Conservation (phyloP, 2,329 filamentous ascomycete species). For the Clarireedia monteithiana region DNA sequence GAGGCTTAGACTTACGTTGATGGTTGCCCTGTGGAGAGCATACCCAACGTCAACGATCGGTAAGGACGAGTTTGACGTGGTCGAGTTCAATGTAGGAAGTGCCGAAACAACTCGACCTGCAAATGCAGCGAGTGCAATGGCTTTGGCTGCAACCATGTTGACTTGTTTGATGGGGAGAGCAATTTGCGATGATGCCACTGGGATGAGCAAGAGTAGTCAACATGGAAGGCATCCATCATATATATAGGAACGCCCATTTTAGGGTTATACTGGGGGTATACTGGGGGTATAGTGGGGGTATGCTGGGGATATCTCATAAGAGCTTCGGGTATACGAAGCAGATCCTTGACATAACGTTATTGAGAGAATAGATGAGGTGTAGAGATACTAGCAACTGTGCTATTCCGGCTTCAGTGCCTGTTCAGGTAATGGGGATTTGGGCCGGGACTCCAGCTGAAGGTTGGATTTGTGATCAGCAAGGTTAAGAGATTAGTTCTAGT, state of each 20-base stretch:
- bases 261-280: too few relatives aligned
- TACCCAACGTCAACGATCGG: conserved; percentile 28
- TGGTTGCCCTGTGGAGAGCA: conserved; percentile 24
- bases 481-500: too few relatives aligned
- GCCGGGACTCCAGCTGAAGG: too few relatives aligned
- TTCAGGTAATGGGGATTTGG: too few relatives aligned
- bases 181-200: background rate
- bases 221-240: background rate
- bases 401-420: too few relatives aligned
- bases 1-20: conserved; percentile 21
- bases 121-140: background rate
- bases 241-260: background rate
- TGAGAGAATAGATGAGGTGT: too few relatives aligned
- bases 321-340: too few relatives aligned
- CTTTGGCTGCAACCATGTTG: conserved; percentile 4
- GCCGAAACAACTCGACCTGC: background rate
- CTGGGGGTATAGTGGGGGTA: too few relatives aligned
- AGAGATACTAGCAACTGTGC: too few relatives aligned
- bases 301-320: too few relatives aligned
- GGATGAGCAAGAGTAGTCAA: background rate
- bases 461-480: too few relatives aligned
- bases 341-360: too few relatives aligned
- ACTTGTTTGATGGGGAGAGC: background rate
- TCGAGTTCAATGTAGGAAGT: background rate
- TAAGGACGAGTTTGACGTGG: background rate